phyloP scores from a whole-genome alignment of 2,329 filamentous ascomycete genomes.

The Aureobasidium melanogenum region DNA sequence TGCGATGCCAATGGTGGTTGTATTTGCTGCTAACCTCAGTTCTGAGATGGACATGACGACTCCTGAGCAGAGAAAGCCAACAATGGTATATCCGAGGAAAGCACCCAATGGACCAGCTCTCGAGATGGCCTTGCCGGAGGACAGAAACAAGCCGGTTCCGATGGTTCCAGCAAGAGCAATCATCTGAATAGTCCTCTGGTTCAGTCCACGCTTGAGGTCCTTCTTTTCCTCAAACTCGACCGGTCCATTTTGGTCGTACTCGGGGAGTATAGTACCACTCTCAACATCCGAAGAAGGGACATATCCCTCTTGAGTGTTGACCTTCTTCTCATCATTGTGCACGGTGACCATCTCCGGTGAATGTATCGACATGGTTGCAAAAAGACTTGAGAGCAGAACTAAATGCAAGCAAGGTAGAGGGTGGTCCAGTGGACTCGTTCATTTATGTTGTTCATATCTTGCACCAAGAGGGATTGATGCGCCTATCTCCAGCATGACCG shows the following conservation, averaged over 20 bases:
- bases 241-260: neutral
- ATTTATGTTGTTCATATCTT: neutral
- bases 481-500: neutral
- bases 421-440: neutral
- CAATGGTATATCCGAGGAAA: neutral
- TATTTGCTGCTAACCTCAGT: slow-evolving; percentile 41
- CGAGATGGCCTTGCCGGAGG: neutral
- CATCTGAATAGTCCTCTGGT: slow-evolving; percentile 48
- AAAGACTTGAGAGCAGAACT: neutral
- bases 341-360: neutral
- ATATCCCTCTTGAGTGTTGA: neutral
- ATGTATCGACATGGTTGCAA: neutral
- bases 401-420: neutral
- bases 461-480: neutral
- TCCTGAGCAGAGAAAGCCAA: neutral
- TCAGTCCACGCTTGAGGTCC: slow-evolving; percentile 33
- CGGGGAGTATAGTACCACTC: neutral
- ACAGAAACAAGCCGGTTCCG: slow-evolving; percentile 5
- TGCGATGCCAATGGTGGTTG: neutral
- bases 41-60: slow-evolving; percentile 53
- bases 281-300: neutral
- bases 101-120: neutral
- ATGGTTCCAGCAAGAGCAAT: slow-evolving; percentile 56
- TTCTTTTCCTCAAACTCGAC: slow-evolving; percentile 5
- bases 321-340: neutral